These are phyloP conservation scores for Aspergillus ochraceoroseus DNA, from an alignment of 2,329 filamentous ascomycete species.

Conservation along the genomic window DNA sequence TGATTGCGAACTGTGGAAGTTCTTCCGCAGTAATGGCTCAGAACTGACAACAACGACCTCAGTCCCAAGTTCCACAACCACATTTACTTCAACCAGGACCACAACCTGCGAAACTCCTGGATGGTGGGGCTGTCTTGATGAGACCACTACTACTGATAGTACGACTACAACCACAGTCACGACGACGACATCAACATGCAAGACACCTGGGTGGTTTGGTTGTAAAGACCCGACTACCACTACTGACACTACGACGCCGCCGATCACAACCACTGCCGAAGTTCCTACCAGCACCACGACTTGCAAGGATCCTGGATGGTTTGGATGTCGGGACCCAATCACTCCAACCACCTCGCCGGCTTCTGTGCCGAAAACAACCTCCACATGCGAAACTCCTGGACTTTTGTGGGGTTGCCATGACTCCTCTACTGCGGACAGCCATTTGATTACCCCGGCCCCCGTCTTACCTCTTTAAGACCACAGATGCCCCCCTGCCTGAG, in stretches of 20 bases:
- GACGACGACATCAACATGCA: constrained; percentile 39
- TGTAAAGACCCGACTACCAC: constrained; percentile 39
- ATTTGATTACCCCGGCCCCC: constrained; percentile 31
- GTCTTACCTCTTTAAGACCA: constrained; percentile 2
- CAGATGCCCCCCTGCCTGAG: background rate
- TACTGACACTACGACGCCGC: constrained; percentile 19
- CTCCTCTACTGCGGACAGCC: constrained; percentile 29
- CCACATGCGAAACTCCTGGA: constrained; percentile 50
- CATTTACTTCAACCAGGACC: constrained; percentile 58
- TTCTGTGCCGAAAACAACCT: constrained; percentile 17
- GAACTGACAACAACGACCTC: constrained; percentile 59
- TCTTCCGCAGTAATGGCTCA: constrained; percentile 86
- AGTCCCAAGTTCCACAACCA: constrained; percentile 49
- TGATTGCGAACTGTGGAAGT: constrained; percentile 91
- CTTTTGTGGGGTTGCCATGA: constrained; percentile 55
- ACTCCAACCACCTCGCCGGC: constrained; percentile 16
- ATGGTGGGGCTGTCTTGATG: constrained; percentile 69
- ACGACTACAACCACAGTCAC: constrained; percentile 31
- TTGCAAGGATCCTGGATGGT: constrained; percentile 33
- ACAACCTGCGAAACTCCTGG: constrained; percentile 86
- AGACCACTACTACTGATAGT: constrained; percentile 42
- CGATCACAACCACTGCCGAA: constrained; percentile 20
- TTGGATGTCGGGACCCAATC: constrained; percentile 32
- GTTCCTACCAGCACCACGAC: constrained; percentile 21
- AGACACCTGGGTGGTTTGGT: constrained; percentile 44